Evolutionary conservation across 2,329 filamentous ascomycete species (phyloP).

Genomic region (Aspergillus sp.): DNA sequence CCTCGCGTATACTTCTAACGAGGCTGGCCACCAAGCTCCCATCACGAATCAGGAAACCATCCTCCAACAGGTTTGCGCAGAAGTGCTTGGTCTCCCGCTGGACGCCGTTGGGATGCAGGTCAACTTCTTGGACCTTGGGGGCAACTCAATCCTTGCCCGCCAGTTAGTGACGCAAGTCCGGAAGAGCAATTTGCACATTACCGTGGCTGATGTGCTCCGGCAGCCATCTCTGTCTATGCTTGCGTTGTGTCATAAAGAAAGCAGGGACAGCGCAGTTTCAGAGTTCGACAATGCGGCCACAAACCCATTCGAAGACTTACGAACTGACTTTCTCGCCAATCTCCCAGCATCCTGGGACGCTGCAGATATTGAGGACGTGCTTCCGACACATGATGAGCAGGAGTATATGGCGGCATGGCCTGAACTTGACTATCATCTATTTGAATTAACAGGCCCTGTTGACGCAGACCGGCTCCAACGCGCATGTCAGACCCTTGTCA

Average conservation of each 20-base stretch:
- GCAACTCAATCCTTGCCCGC: slow-evolving; percentile 14
- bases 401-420: no score
- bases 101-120: slow-evolving; percentile 2
- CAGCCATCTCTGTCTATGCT: neutral
- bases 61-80: neutral
- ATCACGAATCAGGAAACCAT: neutral
- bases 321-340: no score
- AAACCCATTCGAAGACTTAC: no score
- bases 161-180: slow-evolving; percentile 1
- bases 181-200: neutral
- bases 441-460: neutral
- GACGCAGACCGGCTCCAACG: neutral
- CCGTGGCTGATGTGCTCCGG: neutral
- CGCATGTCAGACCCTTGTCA: neutral
- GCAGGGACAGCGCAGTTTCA: no score
- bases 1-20: neutral
- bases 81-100: neutral
- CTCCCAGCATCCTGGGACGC: no score
- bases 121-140: slow-evolving; percentile 15
- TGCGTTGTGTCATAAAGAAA: neutral
- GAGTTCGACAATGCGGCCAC: no score
- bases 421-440: neutral
- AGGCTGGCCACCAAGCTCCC: neutral
- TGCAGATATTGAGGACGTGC: no score
- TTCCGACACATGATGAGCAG: no score